phyloP scores from a whole-genome alignment of 1,139 yeast genomes.

The Candida tropicalis region DNA sequence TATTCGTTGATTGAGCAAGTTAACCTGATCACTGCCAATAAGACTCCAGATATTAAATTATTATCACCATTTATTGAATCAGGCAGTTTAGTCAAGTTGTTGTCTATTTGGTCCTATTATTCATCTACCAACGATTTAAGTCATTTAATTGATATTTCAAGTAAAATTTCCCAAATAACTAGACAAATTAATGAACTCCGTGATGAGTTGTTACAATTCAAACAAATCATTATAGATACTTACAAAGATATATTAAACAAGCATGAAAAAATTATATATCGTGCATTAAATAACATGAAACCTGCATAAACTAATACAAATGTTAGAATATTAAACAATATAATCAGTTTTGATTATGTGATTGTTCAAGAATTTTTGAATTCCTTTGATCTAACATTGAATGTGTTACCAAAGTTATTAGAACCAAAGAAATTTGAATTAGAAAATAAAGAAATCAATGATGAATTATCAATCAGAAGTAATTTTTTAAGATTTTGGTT shows the following conservation, averaged over 20 bases:
- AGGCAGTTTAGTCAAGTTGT: slow-evolving; percentile 22
- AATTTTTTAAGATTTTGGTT: slow-evolving; percentile 67
- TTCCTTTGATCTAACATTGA: slow-evolving; percentile 66
- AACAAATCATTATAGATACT: slow-evolving; percentile 21
- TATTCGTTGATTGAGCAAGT: slow-evolving; percentile 16
- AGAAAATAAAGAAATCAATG: slow-evolving; percentile 29
- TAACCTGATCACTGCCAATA: slow-evolving; percentile 13
- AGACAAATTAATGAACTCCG: slow-evolving; percentile 19
- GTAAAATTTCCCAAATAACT: slow-evolving; percentile 31
- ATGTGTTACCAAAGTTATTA: slow-evolving; percentile 63
- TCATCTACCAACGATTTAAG: slow-evolving; percentile 65
- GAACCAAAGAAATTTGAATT: slow-evolving; percentile 53
- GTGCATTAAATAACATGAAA: slow-evolving; percentile 63
- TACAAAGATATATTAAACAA: slow-evolving; percentile 56
- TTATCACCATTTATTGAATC: slow-evolving; percentile 18
- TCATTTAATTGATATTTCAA: slow-evolving; percentile 46
- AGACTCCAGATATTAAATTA: slow-evolving; percentile 11
- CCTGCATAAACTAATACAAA: slow-evolving; percentile 65
- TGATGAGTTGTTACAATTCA: slow-evolving; percentile 9
- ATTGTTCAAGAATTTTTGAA: slow-evolving; percentile 61
- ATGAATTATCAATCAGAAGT: slow-evolving; percentile 49
- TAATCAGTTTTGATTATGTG: slow-evolving; percentile 53
- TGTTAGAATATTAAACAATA: slow-evolving; percentile 54
- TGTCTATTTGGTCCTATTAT: slow-evolving; percentile 58
- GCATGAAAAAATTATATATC: slow-evolving; percentile 62